phyloP scores from a whole-genome alignment of 805 yeast species.

The Cyberlindnera lachancei region DNA sequence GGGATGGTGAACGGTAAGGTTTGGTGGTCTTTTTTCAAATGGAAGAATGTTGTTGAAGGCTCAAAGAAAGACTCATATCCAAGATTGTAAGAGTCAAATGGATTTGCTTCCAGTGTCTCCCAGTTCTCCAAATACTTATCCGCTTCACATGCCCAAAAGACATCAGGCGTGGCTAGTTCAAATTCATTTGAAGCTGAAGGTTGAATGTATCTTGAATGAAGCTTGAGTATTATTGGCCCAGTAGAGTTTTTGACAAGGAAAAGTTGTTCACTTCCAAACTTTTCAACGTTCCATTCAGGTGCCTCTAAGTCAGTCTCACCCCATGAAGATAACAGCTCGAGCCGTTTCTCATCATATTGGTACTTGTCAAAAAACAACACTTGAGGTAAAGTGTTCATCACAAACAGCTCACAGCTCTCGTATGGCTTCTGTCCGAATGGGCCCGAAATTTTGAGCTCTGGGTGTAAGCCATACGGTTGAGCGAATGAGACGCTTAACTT shows the following conservation, averaged over 20 bases:
- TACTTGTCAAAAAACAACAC: slow-evolving; percentile 47
- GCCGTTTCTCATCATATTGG: slow-evolving; percentile 33
- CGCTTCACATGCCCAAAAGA: slow-evolving; percentile 46
- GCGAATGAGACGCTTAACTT: slow-evolving; percentile 9
- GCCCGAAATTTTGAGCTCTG: slow-evolving; percentile 19
- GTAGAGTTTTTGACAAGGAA: slow-evolving; percentile 25
- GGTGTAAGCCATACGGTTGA: slow-evolving; percentile 32
- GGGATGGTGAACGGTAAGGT: slow-evolving; percentile 31
- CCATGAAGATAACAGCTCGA: slow-evolving; percentile 33
- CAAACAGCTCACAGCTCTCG: slow-evolving; percentile 34
- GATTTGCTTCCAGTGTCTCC: slow-evolving; percentile 23
- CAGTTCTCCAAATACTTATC: slow-evolving; percentile 17
- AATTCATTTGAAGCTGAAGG: slow-evolving; percentile 26
- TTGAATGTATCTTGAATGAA: slow-evolving; percentile 44
- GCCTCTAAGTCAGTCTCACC: slow-evolving; percentile 53
- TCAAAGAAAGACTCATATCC: slow-evolving; percentile 44
- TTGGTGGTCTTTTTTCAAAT: slow-evolving; percentile 16
- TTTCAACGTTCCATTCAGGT: slow-evolving; percentile 39
- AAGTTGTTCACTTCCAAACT: slow-evolving; percentile 42
- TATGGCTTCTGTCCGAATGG: slow-evolving; percentile 8
- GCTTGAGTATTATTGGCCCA: slow-evolving; percentile 29
- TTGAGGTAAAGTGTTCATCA: slow-evolving; percentile 36
- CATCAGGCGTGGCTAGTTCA: slow-evolving; percentile 29
- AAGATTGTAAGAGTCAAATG: slow-evolving; percentile 31
- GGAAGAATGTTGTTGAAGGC: slow-evolving; percentile 35